Evolutionary conservation across 805 yeast genomes (phyloP).

Genomic region (Sugiyamaella chiloensis): DNA sequence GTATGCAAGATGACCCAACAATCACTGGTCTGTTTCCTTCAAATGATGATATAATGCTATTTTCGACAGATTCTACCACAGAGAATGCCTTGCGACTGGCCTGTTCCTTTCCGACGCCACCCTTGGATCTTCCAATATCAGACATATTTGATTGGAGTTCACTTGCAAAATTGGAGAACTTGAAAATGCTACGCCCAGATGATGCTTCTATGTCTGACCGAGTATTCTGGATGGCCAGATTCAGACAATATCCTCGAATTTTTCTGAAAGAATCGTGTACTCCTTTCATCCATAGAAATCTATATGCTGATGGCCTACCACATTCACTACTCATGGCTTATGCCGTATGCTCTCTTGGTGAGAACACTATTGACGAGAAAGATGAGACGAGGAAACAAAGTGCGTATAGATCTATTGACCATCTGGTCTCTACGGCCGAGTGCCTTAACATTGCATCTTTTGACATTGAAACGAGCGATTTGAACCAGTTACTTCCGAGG

Average conservation of each 20-base stretch:
- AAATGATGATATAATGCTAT: too few species aligned
- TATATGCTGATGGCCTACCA: neutral
- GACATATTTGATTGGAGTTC: neutral
- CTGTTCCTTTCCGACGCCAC: too few species aligned
- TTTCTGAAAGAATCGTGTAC: neutral
- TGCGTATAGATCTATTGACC: neutral
- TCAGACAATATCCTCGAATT: neutral
- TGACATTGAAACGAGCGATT: neutral
- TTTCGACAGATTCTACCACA: too few species aligned
- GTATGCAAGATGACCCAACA: too few species aligned
- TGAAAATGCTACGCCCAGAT: neutral
- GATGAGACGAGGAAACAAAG: neutral
- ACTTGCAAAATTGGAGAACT: neutral
- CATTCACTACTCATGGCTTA: neutral
- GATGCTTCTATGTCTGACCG: neutral
- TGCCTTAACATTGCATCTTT: too few species aligned
- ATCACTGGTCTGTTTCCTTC: too few species aligned
- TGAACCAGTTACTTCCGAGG: neutral
- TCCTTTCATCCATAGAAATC: neutral
- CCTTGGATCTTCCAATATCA: too few species aligned
- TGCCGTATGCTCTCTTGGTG: neutral
- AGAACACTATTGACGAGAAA: neutral
- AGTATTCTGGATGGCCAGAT: neutral
- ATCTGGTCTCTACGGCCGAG: neutral
- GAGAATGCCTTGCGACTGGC: too few species aligned